Base-by-base conservation (phyloP, 495 filamentous ascomycete genomes). In the Annulohypoxylon nitens region DNA sequence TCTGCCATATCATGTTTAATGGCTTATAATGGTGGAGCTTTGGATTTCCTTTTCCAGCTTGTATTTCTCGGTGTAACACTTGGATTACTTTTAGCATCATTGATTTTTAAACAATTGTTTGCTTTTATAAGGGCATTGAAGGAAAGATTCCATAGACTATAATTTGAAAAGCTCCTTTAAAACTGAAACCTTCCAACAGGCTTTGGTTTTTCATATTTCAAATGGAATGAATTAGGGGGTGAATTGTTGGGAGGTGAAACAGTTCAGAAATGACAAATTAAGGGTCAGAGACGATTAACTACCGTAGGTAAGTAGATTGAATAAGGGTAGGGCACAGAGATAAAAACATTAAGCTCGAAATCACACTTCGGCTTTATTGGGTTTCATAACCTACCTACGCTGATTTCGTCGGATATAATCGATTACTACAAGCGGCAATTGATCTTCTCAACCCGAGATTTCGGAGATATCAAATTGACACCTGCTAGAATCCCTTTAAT, bases 401-500 rank as follows among this genome's bases (percentile, higher is more conserved):
- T 23, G 20, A 23, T 1, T 1, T 23, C 20, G 8, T 14, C 37
- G 57, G 57, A 43, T 43, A 10, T 60, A 60, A 45, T 16, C 2
- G 2, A 2, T 30, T 60, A 45, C 57, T 37, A n/a, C 25, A 43
- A 43, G 4, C 1, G 23, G 36, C 7, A 60, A 60, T 14, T 43
- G 36, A 39, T 18, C 20, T 37, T 43, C 18, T 43, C n/a, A 43
- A 10, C 18, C 57, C 57, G 37, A 26, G 9, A 4, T 6, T 26
- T 45, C 57, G 57, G 57, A 14, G 57, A 25, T 60, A 60, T 39
- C 39, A 23, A 33, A 39, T 41, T 39, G 6, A 6, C 39, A 23
- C 39, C 55, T 16, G 25, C n/a, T 8, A 23, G 1, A 14, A 14
- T 59, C 12, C 6, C 8, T 39, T 34, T 23, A 0, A 43, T 20